Evolutionary conservation across 2,329 filamentous ascomycete genomes (phyloP).

Genomic region (Diplocarpon mali): DNA sequence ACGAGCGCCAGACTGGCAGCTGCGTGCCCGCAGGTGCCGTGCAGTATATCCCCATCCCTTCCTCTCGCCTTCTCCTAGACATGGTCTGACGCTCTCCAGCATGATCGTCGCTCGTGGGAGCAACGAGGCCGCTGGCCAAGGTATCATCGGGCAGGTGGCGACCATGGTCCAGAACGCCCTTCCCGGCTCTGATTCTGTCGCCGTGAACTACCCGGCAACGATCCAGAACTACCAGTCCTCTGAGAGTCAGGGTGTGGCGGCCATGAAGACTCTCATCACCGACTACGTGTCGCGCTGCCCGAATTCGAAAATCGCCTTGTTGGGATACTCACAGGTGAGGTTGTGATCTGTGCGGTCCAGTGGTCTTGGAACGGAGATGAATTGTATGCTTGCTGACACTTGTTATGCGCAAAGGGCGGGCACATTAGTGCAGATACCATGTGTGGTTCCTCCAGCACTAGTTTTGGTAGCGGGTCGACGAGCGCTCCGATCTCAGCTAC

Average conservation of each 20-base stretch:
- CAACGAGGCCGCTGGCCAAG: slow-evolving; percentile 23
- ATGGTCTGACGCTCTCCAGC: not conserved
- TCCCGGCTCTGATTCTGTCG: slow-evolving; percentile 24
- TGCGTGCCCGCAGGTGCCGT: not conserved
- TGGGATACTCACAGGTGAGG: slow-evolving; percentile 26
- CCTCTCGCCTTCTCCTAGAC: not conserved
- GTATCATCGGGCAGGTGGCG: slow-evolving; percentile 22
- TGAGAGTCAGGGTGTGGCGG: slow-evolving; percentile 23
- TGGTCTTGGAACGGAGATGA: not conserved
- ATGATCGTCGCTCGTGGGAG: slow-evolving; percentile 26
- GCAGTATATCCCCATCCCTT: not conserved
- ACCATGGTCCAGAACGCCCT: slow-evolving; percentile 21
- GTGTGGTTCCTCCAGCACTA: slow-evolving; percentile 10
- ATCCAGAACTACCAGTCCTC: slow-evolving; percentile 19
- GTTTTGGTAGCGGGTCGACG: slow-evolving; percentile 9
- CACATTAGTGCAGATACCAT: slow-evolving; percentile 15
- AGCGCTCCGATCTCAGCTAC: slow-evolving; percentile 9
- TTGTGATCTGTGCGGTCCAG: not conserved
- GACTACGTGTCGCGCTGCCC: slow-evolving; percentile 22
- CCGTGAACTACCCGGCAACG: slow-evolving; percentile 24
- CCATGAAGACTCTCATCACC: slow-evolving; percentile 21
- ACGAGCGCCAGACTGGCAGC: not conserved
- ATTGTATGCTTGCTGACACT: not conserved
- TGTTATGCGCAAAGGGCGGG: slow-evolving; percentile 1
- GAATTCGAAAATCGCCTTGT: slow-evolving; percentile 23